phyloP scores from a whole-genome alignment of 2,329 filamentous ascomycete species.

The Macroventuria anomochaeta region DNA sequence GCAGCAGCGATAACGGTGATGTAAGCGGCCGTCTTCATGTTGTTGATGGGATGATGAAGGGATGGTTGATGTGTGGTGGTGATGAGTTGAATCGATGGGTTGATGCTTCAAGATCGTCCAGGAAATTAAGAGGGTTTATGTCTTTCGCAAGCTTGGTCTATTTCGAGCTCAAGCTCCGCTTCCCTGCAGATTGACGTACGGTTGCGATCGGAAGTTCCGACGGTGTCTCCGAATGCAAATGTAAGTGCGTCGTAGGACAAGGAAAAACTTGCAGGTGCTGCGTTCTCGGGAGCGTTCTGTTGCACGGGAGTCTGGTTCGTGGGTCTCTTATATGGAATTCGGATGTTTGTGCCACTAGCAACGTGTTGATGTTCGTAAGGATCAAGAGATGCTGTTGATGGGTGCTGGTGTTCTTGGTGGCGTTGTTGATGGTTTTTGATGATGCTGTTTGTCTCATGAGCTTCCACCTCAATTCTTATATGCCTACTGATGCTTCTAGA shows the following conservation, averaged over 20 bases:
- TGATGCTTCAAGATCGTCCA: conserved; percentile 10
- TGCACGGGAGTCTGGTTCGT: conserved; percentile 4
- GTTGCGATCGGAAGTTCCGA: conserved; percentile 19
- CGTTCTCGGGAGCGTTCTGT: not conserved
- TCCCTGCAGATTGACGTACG: conserved; percentile 21
- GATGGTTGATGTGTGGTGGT: not conserved
- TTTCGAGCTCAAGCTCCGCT: conserved; percentile 19
- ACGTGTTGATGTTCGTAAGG: conserved; percentile 8
- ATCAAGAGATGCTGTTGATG: not conserved
- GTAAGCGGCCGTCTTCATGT: conserved; percentile 19
- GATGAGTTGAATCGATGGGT: not conserved
- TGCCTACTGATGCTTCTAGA: not conserved
- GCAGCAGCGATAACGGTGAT: conserved; percentile 16
- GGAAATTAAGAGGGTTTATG: conserved; percentile 10
- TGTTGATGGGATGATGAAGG: conserved; percentile 1
- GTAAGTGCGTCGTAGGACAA: conserved; percentile 26
- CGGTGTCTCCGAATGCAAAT: conserved; percentile 20
- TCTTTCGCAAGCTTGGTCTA: conserved; percentile 4
- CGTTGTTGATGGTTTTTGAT: not conserved
- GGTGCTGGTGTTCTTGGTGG: not conserved
- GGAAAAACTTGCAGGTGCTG: conserved; percentile 17
- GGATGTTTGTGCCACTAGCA: not conserved
- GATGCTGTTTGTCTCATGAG: not conserved
- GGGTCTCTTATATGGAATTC: not conserved
- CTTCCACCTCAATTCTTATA: conserved; percentile 2